Conservation (phyloP, 192 early-diverging fungal species). For the Rhizophlyctis rosea region DNA sequence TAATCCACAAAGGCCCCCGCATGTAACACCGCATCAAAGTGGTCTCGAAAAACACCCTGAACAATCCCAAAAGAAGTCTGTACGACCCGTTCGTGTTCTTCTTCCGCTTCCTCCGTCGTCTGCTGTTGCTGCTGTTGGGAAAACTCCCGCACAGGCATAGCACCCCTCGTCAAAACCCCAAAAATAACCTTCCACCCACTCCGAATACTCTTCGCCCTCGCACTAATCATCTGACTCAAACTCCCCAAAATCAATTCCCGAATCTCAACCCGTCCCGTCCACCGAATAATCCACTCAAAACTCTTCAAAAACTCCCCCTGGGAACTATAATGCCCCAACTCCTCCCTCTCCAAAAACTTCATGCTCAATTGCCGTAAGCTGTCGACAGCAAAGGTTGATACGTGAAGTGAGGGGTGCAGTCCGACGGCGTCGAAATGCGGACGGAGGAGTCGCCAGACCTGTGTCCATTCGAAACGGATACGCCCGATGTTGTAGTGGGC, state of each 20-base stretch:
- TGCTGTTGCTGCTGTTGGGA: not conserved
- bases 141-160: slow-evolving; percentile 50
- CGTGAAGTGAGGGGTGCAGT: slow-evolving; percentile 75
- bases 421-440: slow-evolving; percentile 84
- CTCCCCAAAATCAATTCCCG: slow-evolving; percentile 51
- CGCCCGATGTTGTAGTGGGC: slow-evolving; percentile 96
- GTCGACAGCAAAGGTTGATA: slow-evolving; percentile 88
- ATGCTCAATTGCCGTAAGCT: slow-evolving; percentile 86
- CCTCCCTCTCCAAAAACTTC: slow-evolving; percentile 93
- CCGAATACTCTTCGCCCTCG: slow-evolving; percentile 70
- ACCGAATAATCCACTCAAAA: slow-evolving; percentile 81
- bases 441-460: slow-evolving; percentile 72
- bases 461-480: slow-evolving; percentile 92
- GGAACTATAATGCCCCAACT: slow-evolving; percentile 88
- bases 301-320: slow-evolving; percentile 93
- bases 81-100: slow-evolving; percentile 66
- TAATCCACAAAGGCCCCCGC: slow-evolving; percentile 50
- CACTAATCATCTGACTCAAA: slow-evolving; percentile 63
- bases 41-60: slow-evolving; percentile 53
- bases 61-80: slow-evolving; percentile 74
- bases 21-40: slow-evolving; percentile 63
- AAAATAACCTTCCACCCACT: slow-evolving; percentile 67
- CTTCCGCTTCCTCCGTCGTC: slow-evolving; percentile 5
- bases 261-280: slow-evolving; percentile 74
- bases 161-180: slow-evolving; percentile 67